Evolutionary conservation across 345 rosid species (phyloP), one percentile per base, ranked within the genome.

Genomic region (Sonneratia caseolaris): DNA sequence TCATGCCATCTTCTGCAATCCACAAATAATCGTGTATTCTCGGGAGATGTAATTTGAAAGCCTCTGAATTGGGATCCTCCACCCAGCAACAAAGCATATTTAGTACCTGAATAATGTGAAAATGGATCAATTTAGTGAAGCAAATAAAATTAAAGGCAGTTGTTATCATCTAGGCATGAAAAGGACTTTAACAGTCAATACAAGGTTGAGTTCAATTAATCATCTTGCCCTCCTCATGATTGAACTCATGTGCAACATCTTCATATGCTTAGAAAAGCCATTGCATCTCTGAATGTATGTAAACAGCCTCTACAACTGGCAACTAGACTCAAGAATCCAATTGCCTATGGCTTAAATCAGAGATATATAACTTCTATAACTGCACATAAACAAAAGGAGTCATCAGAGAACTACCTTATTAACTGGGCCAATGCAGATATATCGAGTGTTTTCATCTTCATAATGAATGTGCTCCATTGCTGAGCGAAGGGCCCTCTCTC

Each of bases 1-100:
- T 95, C 99, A 92, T 90, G 76, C 99, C 99, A 86, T 95, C 99
- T 86, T 95, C 98, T 69, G 99, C 98, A 75, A 92, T 5, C 99
- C 99, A 95, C 51, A 95, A 81, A 77, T 82, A 92, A 78, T 95
- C 99, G 76, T 86, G 38, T 70, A 95, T 73, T 82, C 99, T 85
- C 70, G 96, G 92, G 76, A 95, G 83, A 78, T 95, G 99, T 79
- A 86, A 78, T 74, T 95, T 92, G 77, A 90, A 95, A 78, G 98
- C 92, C 79, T 92, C 97, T 68, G 99, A 92, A 71, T 90, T 90
- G 74, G 96, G 97, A 76, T 95, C 97, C 76, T 95, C 99, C 73
- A 87, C 94, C 99, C 99, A 92, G 78, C 98, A 92, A 80, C 97
- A 95, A 76, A 95, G 92, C 98, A 95, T 90, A 78, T 95, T 92